These are phyloP conservation scores for Lentinula aciculospora DNA, from an alignment of 768 basidiomycete genomes.

Conservation along the genomic window DNA sequence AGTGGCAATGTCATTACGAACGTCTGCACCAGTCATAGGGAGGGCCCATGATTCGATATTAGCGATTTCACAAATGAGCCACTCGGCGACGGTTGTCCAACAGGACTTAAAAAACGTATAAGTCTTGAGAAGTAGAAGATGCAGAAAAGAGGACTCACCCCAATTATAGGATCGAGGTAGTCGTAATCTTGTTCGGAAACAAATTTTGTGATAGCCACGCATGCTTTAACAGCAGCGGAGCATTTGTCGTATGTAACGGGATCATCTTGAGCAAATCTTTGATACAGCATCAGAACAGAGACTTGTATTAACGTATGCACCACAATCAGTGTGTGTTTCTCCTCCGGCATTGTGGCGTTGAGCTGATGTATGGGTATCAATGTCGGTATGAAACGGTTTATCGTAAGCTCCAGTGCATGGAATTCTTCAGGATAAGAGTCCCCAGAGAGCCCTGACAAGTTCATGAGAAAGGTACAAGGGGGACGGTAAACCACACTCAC, in stretches of 20 bases:
- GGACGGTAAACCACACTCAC: slow-evolving; percentile 28
- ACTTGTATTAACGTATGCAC: slow-evolving; percentile 64
- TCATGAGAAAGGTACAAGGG: slow-evolving; percentile 7
- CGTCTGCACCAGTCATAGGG: slow-evolving; percentile 43
- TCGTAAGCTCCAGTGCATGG: slow-evolving; percentile 55
- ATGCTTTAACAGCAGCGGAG: slow-evolving; percentile 54
- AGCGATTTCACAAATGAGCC: slow-evolving; percentile 61
- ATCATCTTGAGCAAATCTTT: slow-evolving; percentile 55
- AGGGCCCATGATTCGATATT: slow-evolving; percentile 60
- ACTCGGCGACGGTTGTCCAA: slow-evolving; percentile 67
- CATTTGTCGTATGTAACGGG: slow-evolving; percentile 61
- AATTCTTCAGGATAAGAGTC: slow-evolving; percentile 51
- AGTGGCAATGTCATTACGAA: slow-evolving; percentile 55
- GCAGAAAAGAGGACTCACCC: slow-evolving; percentile 47
- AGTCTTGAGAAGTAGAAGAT: background rate
- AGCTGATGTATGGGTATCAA: slow-evolving; percentile 63
- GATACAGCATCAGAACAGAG: slow-evolving; percentile 61
- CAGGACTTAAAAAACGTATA: slow-evolving; percentile 43
- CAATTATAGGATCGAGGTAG: slow-evolving; percentile 74
- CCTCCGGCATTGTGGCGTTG: slow-evolving; percentile 40
- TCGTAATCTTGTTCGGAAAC: slow-evolving; percentile 60
- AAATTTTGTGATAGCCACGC: slow-evolving; percentile 55
- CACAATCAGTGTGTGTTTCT: slow-evolving; percentile 54
- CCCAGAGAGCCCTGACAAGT: slow-evolving; percentile 32
- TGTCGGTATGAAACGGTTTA: slow-evolving; percentile 57